A percentile compares a stretch with the other conserved stretches of the same genome.
phyloP scores from a whole-genome alignment of 768 basidiomycete genomes.

The Lactifluus subvellereus region DNA sequence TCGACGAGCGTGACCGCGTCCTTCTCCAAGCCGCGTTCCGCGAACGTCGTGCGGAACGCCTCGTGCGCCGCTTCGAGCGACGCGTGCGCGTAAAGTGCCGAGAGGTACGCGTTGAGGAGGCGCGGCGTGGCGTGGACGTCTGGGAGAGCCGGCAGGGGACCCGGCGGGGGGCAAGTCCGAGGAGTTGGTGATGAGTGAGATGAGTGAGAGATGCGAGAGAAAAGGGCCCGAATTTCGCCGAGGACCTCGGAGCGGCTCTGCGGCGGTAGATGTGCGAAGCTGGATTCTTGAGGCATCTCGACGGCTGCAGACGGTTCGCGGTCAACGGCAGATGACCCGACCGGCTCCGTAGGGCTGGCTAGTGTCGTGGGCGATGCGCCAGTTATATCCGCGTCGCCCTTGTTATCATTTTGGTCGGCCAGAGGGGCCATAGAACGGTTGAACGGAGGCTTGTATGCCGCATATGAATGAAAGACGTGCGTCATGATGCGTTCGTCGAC shows the following conservation, averaged over 20 bases:
- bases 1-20: constrained; percentile 57
- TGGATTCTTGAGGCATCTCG: constrained; percentile 3
- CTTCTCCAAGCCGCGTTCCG: constrained; percentile 36
- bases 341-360: not conserved
- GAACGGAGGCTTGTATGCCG: constrained; percentile 71
- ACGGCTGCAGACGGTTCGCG: not conserved
- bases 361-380: not conserved
- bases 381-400: not conserved
- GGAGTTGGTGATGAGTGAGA: constrained; percentile 2
- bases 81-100: constrained; percentile 62
- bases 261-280: constrained; percentile 53
- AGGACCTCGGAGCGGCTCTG: constrained; percentile 69
- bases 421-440: constrained; percentile 44
- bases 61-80: constrained; percentile 43
- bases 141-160: constrained; percentile 31
- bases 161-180: too few relatives aligned
- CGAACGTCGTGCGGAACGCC: constrained; percentile 47
- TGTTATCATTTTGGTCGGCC: constrained; percentile 26
- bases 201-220: constrained; percentile 45
- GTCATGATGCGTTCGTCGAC: constrained; percentile 68
- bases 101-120: constrained; percentile 75
- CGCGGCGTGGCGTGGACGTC: constrained; percentile 52
- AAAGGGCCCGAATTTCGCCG: constrained; percentile 60
- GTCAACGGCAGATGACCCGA: not conserved
- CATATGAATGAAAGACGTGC: constrained; percentile 84